Conservation (phyloP, 805 yeast species). For the Ogataea kodamae region DNA sequence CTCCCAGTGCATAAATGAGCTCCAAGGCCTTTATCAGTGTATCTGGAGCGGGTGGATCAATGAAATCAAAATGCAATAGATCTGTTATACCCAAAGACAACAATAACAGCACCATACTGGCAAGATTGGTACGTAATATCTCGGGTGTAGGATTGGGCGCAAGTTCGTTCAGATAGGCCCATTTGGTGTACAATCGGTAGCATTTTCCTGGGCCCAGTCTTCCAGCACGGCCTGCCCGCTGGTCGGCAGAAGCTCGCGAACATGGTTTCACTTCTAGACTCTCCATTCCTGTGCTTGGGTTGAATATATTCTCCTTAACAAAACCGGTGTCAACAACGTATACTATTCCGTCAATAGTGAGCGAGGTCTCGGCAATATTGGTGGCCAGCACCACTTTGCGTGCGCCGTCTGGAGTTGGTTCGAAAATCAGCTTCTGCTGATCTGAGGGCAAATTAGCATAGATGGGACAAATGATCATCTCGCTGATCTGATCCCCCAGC, state of each 20-base stretch:
- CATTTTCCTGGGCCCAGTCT: slow-evolving; percentile 97
- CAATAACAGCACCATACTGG: slow-evolving; percentile 70
- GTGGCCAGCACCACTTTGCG: slow-evolving; percentile 93
- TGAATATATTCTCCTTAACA: slow-evolving; percentile 86
- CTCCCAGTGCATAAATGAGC: slow-evolving; percentile 81
- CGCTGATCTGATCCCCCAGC: slow-evolving; percentile 57
- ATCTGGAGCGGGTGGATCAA: slow-evolving; percentile 83
- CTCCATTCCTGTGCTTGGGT: slow-evolving; percentile 86
- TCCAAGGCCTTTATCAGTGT: slow-evolving; percentile 74
- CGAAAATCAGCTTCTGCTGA: slow-evolving; percentile 75
- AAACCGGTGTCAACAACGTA: slow-evolving; percentile 95
- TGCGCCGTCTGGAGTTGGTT: slow-evolving; percentile 73
- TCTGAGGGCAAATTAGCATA: slow-evolving; percentile 90
- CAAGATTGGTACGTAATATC: slow-evolving; percentile 78
- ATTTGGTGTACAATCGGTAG: slow-evolving; percentile 80
- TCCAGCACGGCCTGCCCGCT: slow-evolving; percentile 97
- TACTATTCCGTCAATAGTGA: slow-evolving; percentile 93
- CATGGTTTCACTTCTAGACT: slow-evolving; percentile 82
- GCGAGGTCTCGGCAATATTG: slow-evolving; percentile 94
- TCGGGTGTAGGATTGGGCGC: slow-evolving; percentile 84
- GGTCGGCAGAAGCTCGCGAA: slow-evolving; percentile 93
- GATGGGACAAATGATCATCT: slow-evolving; percentile 75
- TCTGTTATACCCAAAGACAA: slow-evolving; percentile 85
- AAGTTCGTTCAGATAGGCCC: slow-evolving; percentile 75
- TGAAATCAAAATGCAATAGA: slow-evolving; percentile 75